These are phyloP conservation scores for Aspergillus conjunctus DNA, from an alignment of 495 filamentous ascomycete species.

Conservation along the genomic window DNA sequence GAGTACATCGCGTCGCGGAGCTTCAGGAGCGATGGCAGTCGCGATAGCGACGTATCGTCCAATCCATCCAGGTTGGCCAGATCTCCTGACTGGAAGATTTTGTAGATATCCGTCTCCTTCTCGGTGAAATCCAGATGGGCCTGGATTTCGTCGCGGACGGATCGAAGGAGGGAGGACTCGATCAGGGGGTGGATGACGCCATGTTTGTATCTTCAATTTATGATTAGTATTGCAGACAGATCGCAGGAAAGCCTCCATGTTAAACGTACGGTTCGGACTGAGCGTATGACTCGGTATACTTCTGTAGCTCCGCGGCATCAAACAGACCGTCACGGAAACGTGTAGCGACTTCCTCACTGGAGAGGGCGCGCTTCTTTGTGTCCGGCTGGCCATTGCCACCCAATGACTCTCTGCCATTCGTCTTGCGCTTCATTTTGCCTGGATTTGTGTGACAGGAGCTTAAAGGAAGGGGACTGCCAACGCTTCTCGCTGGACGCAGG, in stretches of 20 bases:
- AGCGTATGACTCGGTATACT: constrained; percentile 71
- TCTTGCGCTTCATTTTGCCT: constrained; percentile 59
- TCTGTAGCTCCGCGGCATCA: constrained; percentile 62
- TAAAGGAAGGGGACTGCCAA: background rate
- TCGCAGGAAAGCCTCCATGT: constrained; percentile 1
- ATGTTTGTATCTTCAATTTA: constrained; percentile 70
- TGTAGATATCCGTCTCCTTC: constrained; percentile 99
- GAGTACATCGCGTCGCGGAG: constrained; percentile 95
- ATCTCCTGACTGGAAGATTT: constrained; percentile 97
- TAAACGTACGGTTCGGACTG: constrained; percentile 65
- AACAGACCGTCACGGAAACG: constrained; percentile 79
- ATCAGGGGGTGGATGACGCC: constrained; percentile 83
- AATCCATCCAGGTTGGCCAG: constrained; percentile 95
- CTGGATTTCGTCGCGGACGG: constrained; percentile 86
- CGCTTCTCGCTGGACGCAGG: background rate
- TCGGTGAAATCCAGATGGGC: constrained; percentile 90
- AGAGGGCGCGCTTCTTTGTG: constrained; percentile 55
- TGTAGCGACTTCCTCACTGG: constrained; percentile 46
- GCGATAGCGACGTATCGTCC: constrained; percentile 75
- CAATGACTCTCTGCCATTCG: constrained; percentile 35
- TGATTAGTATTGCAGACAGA: constrained; percentile 10
- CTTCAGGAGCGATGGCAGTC: constrained; percentile 79
- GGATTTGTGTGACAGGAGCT: background rate
- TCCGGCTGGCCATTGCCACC: constrained; percentile 45
- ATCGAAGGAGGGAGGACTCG: constrained; percentile 74